Evolutionary conservation across 2,329 filamentous ascomycete species (phyloP), one percentile per base, ranked within the genome.

Genomic region (Cladosporium austrohemisphaericum): DNA sequence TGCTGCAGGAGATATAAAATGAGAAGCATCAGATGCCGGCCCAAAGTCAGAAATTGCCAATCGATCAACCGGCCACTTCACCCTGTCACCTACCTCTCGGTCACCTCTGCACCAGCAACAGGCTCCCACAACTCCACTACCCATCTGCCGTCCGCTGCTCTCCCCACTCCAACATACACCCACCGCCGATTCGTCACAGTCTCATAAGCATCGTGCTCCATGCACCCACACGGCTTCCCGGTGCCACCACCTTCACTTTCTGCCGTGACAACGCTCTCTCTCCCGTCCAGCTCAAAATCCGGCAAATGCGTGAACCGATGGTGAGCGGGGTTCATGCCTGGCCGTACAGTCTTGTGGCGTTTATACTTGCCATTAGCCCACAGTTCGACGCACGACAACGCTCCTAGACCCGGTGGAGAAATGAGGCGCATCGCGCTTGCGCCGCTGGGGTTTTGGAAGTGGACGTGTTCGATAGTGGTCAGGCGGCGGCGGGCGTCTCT

Each of bases 351-450:
- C 29, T 40, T 26, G 36, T 55, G 52, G 5, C 50, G 40, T 35
- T 46, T 51, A 40, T 55, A 52, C 51, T 57, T 57, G 4, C 55
- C 55, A 7, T 49, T 29, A 13, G 29, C 49, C 54, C 52, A 57
- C 8, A 46, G 25, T 31, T 56, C 54, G n/a, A 28, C 55, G 33
- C 49, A 54, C 1, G 53, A 49, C 13, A 57, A 40, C 5, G 31
- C 53, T 6, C 55, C 52, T 9, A 51, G 32, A 7, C 41, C 46
- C 2, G 56, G 51, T 26, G 52, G 53, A 5, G 51, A 50, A 25
- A 54, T 48, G 11, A 58, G 46, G 16, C 49, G 29, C 4, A 52
- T 32, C 2, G 36, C 45, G 28, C 35, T 32, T 3, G 45, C 26
- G 36, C 11, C 9, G 25, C 19, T n/a, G 18, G 37, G 14, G 3